Conservation (phyloP, 257 asterid genomes). For the Solanum bulbocastanum region DNA sequence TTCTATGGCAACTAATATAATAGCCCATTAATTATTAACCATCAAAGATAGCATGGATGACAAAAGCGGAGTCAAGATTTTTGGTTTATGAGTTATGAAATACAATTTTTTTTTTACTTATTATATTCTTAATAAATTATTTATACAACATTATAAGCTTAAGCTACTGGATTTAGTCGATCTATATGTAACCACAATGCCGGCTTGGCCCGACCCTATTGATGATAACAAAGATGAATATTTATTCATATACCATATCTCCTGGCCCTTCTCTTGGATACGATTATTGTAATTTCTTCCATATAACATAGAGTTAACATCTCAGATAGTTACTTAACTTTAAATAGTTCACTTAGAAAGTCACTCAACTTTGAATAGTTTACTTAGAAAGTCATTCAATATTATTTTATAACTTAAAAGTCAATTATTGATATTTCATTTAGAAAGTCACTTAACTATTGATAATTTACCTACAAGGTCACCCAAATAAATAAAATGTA, state of each 20-base stretch:
- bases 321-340: too few relatives aligned
- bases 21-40: background rate
- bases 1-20: background rate
- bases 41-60: background rate
- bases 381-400: too few relatives aligned
- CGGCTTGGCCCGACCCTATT: background rate
- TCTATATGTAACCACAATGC: background rate
- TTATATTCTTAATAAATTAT: rapidly evolving
- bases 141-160: background rate
- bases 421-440: too few relatives aligned
- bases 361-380: too few relatives aligned
- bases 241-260: background rate
- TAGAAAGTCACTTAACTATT: too few relatives aligned
- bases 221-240: background rate
- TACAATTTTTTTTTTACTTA: background rate
- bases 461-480: too few relatives aligned
- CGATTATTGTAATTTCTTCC: background rate
- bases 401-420: too few relatives aligned
- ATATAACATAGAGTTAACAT: too few relatives aligned
- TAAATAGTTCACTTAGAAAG: too few relatives aligned
- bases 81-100: background rate
- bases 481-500: too few relatives aligned
- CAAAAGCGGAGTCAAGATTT: background rate
- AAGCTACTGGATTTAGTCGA: background rate
- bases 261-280: background rate